Conservation (phyloP, 1,284 basidiomycete genomes). For the Sanghuangporus sanghuang region DNA sequence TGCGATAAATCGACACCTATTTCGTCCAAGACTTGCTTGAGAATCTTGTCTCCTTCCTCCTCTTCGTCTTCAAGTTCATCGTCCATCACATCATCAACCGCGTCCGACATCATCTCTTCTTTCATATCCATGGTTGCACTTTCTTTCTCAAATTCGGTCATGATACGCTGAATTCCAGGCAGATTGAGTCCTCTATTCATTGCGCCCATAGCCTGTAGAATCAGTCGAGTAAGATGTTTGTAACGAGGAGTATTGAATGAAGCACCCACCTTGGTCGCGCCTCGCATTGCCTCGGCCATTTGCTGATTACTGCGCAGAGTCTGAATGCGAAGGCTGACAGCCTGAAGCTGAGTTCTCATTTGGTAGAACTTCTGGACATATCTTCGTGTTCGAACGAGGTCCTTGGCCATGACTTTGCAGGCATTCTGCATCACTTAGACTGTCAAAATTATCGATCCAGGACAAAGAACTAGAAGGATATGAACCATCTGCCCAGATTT, state of each 20-base stretch:
- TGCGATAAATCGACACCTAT: constrained; percentile 93
- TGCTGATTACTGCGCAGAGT: constrained; percentile 95
- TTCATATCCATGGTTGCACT: constrained; percentile 99
- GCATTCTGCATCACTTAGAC: constrained; percentile 60
- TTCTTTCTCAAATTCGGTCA: constrained; percentile 98
- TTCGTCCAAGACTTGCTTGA: constrained; percentile 96
- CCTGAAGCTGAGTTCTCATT: constrained; percentile 98
- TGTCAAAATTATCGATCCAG: neutral
- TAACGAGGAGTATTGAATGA: neutral
- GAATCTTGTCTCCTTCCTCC: constrained; percentile 92
- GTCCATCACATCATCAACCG: constrained; percentile 98
- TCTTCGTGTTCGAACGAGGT: constrained; percentile 91
- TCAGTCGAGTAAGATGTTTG: constrained; percentile 9
- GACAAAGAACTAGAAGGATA: neutral
- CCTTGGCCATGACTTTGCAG: constrained; percentile 99
- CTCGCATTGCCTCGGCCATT: constrained; percentile 99
- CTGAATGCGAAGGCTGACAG: constrained; percentile 93
- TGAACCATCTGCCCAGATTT: constrained; percentile 91
- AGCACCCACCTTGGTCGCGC: constrained; percentile 81
- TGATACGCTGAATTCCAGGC: constrained; percentile 91
- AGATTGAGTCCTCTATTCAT: constrained; percentile 98
- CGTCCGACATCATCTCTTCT: constrained; percentile 99
- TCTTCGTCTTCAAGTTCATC: constrained; percentile 91
- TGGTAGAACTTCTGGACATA: constrained; percentile 99
- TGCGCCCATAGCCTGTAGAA: constrained; percentile 85